Evolutionary conservation across 192 early-diverging fungal genomes (phyloP).

Genomic region (Thamnidium elegans): DNA sequence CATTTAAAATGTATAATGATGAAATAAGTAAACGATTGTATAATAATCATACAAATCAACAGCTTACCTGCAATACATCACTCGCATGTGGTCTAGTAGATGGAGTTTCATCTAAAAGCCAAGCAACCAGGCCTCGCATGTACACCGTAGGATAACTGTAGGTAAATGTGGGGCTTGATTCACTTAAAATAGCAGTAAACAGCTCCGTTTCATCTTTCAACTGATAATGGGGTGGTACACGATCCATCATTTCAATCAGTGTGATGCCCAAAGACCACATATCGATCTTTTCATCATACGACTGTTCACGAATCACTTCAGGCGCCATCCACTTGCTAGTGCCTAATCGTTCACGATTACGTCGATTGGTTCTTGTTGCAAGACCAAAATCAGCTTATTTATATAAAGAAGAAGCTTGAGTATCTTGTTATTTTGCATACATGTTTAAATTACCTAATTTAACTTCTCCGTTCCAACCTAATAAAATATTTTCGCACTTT

Average conservation of each 20-base stretch:
- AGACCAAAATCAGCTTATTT: constrained; percentile 39
- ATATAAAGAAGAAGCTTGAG: constrained; percentile 7
- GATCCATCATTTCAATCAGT: constrained; percentile 48
- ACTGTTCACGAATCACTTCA: constrained; percentile 43
- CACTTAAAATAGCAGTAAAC: constrained; percentile 32
- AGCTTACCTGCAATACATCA: constrained; percentile 29
- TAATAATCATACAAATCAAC: too few relatives aligned
- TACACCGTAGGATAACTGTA: constrained; percentile 36
- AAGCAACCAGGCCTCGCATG: constrained; percentile 38
- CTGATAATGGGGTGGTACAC: constrained; percentile 42
- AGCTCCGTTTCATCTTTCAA: constrained; percentile 32
- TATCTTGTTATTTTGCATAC: not conserved
- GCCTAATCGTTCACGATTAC: constrained; percentile 34
- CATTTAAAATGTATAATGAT: not conserved
- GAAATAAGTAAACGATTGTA: constrained; percentile 2
- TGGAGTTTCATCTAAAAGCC: constrained; percentile 35
- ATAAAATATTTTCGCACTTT: constrained; percentile 43
- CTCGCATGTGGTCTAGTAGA: constrained; percentile 30
- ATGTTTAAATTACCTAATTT: constrained; percentile 37
- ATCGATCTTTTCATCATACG: constrained; percentile 47
- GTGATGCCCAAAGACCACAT: constrained; percentile 51
- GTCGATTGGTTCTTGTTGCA: constrained; percentile 28
- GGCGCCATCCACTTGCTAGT: constrained; percentile 51
- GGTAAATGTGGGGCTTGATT: constrained; percentile 35
- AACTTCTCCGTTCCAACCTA: constrained; percentile 40